These are phyloP conservation scores for Neurospora sp. DNA, from an alignment of 495 filamentous ascomycete genomes.

Conservation along the genomic window DNA sequence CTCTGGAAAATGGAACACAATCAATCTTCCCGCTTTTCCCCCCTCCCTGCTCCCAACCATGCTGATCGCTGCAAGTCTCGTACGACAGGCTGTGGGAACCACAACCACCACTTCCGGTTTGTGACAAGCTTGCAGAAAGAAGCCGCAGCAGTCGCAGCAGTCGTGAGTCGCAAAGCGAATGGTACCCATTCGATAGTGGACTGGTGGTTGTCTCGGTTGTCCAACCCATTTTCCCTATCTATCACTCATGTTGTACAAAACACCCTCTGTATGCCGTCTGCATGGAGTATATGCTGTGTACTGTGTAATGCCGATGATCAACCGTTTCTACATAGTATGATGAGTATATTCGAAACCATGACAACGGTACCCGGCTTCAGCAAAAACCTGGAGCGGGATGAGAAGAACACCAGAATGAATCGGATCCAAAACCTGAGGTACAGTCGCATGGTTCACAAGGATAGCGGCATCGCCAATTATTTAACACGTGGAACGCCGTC, in stretches of 20 bases:
- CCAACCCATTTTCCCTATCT: not conserved
- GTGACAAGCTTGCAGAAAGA: not conserved
- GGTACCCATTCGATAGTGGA: not conserved
- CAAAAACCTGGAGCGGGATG: not conserved
- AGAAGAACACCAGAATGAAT: not conserved
- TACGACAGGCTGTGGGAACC: slow-evolving; percentile 5
- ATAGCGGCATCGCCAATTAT: too few species aligned
- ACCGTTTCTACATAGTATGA: not conserved
- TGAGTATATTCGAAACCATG: not conserved
- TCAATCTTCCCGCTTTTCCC: not conserved
- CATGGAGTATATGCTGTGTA: not conserved
- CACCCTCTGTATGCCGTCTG: not conserved
- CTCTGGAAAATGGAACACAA: not conserved
- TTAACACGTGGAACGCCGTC: too few species aligned
- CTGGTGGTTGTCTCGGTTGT: too few species aligned
- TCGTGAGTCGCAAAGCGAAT: not conserved
- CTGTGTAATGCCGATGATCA: not conserved
- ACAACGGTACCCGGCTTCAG: not conserved
- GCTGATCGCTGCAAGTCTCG: slow-evolving; percentile 16
- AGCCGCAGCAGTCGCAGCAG: not conserved
- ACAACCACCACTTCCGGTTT: not conserved
- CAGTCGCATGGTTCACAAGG: too few species aligned
- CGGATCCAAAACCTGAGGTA: not conserved
- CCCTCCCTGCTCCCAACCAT: not conserved
- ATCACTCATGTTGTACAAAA: not conserved